A percentile compares a stretch with the other conserved stretches of the same genome.
Evolutionary conservation across 345 rosid species (phyloP).

Genomic region (Arabidopsis suecica): DNA sequence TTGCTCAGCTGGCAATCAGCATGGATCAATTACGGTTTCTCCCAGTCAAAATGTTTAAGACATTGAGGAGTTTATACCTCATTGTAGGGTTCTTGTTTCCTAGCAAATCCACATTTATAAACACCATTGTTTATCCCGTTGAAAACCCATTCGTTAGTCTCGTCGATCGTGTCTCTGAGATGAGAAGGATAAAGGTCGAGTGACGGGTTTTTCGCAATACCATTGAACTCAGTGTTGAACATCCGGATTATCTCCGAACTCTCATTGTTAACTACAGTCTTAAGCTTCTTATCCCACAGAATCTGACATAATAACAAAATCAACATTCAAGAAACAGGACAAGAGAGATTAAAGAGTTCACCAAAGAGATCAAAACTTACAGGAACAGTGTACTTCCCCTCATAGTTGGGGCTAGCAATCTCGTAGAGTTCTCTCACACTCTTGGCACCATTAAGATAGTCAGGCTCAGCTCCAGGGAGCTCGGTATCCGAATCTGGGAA

Average conservation of each 20-base stretch:
- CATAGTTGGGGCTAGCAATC: conserved; percentile 72
- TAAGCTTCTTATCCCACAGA: conserved; percentile 69
- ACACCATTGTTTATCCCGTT: conserved; percentile 57
- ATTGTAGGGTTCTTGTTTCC: conserved; percentile 61
- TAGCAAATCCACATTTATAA: conserved; percentile 61
- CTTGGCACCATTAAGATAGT: conserved; percentile 72
- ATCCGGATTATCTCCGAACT: conserved; percentile 65
- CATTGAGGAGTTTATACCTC: conserved; percentile 44
- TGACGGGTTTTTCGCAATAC: conserved; percentile 51
- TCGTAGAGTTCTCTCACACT: conserved; percentile 77
- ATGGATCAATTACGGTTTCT: no score
- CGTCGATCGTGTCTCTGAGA: conserved; percentile 47
- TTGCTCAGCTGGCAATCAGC: conserved; percentile 71
- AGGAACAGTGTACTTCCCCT: conserved; percentile 87
- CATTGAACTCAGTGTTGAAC: conserved; percentile 58
- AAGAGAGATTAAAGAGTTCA: conserved; percentile 18
- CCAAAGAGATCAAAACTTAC: conserved; percentile 55
- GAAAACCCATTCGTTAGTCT: conserved; percentile 62
- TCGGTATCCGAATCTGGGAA: conserved; percentile 66
- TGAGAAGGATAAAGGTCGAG: conserved; percentile 58
- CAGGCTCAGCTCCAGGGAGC: conserved; percentile 83
- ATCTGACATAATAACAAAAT: conserved; percentile 41
- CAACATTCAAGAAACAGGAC: conserved; percentile 15
- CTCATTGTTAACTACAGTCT: conserved; percentile 64
- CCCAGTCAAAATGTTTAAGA: no score